Base-by-base conservation (phyloP, 768 basidiomycete genomes). In the Asterophora parasitica region DNA sequence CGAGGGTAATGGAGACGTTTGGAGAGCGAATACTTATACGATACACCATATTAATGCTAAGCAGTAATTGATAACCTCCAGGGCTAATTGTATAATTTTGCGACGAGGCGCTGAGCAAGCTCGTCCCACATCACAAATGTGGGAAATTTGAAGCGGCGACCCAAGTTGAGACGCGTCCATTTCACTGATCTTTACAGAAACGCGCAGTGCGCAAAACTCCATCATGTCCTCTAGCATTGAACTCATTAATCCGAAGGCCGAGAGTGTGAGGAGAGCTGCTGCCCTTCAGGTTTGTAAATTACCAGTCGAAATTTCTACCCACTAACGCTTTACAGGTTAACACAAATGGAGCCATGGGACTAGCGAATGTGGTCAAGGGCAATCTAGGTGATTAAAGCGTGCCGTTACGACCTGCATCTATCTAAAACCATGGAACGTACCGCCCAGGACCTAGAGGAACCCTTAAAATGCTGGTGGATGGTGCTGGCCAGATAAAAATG, bases 391-490 rank as follows among this genome's bases (percentile, higher is more conserved):
- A 59, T 70, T 66, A 49, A 23, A 48, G 48, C 28, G 44, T 46
- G 49, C 46, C 17, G 8, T 19, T 41, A 20, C 12, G 11, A 28
- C 30, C 10, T 45, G 27, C 31, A 32, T 13, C 8, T 37, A 4
- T 23, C 7, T 30, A 30, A 20, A 46, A 11, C 39, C 42, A 41
- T 42, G 48, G 27, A 50, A 42, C 42, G 56, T 35, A 32, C 44
- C 42, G 54, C 13, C 13, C 28, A 95, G 94, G 95, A 38, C 96
- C 96, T 15, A 76, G 95, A 68, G 96, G 96, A 50, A 98, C 96
- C 0, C 79, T 97, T 57, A 99, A 99, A 76, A 98, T 99, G 95
- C 83, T 99, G 44, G 96, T 99, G 35, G 96, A 98, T 68, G 96
- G 96, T 48, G 77, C 94, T 11, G 96, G 96, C 8, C 90, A 93